Evolutionary conservation across 1,284 basidiomycete genomes (phyloP), one percentile per base, ranked within the genome.

Genomic region (Sphaerobolus stellatus): DNA sequence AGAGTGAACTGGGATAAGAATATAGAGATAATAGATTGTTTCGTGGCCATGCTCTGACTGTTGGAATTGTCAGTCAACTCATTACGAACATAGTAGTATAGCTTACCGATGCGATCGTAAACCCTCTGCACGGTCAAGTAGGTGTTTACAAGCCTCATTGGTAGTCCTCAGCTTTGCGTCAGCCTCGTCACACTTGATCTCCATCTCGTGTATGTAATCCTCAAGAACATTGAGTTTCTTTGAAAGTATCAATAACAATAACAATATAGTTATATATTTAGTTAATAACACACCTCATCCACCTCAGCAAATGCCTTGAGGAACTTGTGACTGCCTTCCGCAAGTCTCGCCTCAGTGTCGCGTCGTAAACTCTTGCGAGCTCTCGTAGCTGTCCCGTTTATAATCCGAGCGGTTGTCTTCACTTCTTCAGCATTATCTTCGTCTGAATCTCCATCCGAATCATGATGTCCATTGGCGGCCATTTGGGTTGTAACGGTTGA

Each of bases 1-100:
- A 98, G 82, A 0, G 93, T 96, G 70, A 98, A 98, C 2, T 88
- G 85, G 0, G 79, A 68, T 13, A 98, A 80, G 71, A 99, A 97
- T 18, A 90, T 73, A 1, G 80, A 72, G 2, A 95, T 83, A 55
- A 98, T 86, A 0, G 85, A 80, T 63, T 88, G 83, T 54, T 86
- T 84, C 30, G 77, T 77, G 51, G 86, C 82, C 9, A 90, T 75
- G 66, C 82, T 73, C 72, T 91, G 80, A 63, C 88, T 88, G 68
- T 27, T 45, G 33, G 28, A n/a, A 24, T 25, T 56, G 53, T 48
- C 28, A 45, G 50, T 50, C 56, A 38, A 40, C 34, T 11, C 9
- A 14, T 14, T 34, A 18, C 13, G 3, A 31, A 25, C 24, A 51
- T 33, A 46, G 18, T 13, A 44, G 18, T 20, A 2, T 50, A 25